Percentiles rank a stretch among this genome's conserved stretches.
These are phyloP conservation scores for Chlamydomonas schloesseri DNA, from an alignment of 139 green algal species.

Conservation along the genomic window DNA sequence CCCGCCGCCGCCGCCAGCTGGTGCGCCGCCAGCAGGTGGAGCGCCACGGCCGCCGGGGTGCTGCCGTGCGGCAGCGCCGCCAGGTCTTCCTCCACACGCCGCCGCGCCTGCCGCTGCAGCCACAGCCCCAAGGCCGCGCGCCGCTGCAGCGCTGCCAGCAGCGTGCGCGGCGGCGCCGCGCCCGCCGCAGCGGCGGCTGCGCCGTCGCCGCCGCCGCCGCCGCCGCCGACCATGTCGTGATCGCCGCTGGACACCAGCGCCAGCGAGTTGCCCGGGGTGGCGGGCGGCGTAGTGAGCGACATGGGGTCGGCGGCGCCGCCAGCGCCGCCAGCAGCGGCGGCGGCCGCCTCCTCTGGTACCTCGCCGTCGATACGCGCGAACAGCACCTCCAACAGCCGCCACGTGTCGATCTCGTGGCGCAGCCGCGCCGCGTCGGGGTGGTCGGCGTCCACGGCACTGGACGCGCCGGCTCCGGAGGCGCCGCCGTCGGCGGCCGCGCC, in stretches of 20 bases:
- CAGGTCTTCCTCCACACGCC: constrained; percentile 43
- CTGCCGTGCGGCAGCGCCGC: constrained; percentile 4
- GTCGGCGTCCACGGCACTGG: background rate
- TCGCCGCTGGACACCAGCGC: background rate
- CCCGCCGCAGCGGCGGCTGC: background rate
- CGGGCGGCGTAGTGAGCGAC: constrained; percentile 15
- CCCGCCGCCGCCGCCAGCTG: constrained; percentile 61
- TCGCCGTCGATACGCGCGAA: constrained; percentile 56
- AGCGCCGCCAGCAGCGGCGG: background rate
- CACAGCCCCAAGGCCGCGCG: constrained; percentile 48
- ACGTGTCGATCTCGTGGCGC: constrained; percentile 72
- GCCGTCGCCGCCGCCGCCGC: background rate
- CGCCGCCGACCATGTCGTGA: background rate
- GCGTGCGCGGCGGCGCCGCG: constrained; percentile 3
- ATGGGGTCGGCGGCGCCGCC: background rate
- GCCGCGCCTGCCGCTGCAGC: constrained; percentile 54
- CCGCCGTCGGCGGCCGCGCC: background rate
- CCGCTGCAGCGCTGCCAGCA: constrained; percentile 49
- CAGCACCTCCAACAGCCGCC: constrained; percentile 77
- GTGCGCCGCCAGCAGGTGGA: constrained; percentile 78
- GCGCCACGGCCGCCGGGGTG: constrained; percentile 47
- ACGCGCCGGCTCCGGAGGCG: background rate
- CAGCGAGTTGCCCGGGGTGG: background rate
- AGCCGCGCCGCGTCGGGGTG: constrained; percentile 22
- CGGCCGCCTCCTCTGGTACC: constrained; percentile 12